Base-by-base conservation (phyloP, 2,329 filamentous ascomycete genomes). In the Trichoderma afroharzianum region DNA sequence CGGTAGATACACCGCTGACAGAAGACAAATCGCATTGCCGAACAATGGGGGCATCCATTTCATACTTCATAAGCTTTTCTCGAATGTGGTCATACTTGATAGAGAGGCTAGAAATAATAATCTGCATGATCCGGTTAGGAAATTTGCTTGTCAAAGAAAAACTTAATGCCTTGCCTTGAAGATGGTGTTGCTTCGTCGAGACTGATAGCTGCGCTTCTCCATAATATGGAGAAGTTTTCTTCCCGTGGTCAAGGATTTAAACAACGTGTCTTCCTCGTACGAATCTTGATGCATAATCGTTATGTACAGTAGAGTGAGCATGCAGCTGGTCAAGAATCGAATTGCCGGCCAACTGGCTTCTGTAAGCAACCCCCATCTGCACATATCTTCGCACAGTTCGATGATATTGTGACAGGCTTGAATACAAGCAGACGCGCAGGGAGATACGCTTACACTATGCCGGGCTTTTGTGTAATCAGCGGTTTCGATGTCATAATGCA, bases 401-500 rank as follows among this genome's bases (percentile, higher is more conserved):
- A 66, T 66, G 21, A 66, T 55, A 26, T 66, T 66, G n/a, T 55
- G 63, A 15, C 63, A 55, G 6, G 63, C 30, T 36, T 66, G 63
- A 1, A 66, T 55, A 14, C 63, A 53, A 24, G 63, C 63, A 18
- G 63, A 18, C 6, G 47, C 47, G 47, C 43, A 66, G 1, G 63
- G 28, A n/a, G 63, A 66, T 2, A 53, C 9, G 5, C 47, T 21
- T 11, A 21, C 5, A 21, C 6, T 28, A 18, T 21, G 14, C 15
- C 50, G 39, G 6, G 5, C 5, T n/a, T 39, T 24, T 28, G 47
- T 18, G 6, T 55, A 8, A 8, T n/a, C 47, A 12, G n/a, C 9
- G 3, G 28, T 30, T 26, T 66, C 63, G 2, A 66, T 55, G 11
- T 21, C 63, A 26, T 66, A 66, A 21, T 66, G 63, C 2, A 66